A percentile compares a stretch with the other conserved stretches of the same genome.
These are phyloP conservation scores for Penicillium canariense DNA, from an alignment of 495 filamentous ascomycete species.

Conservation along the genomic window DNA sequence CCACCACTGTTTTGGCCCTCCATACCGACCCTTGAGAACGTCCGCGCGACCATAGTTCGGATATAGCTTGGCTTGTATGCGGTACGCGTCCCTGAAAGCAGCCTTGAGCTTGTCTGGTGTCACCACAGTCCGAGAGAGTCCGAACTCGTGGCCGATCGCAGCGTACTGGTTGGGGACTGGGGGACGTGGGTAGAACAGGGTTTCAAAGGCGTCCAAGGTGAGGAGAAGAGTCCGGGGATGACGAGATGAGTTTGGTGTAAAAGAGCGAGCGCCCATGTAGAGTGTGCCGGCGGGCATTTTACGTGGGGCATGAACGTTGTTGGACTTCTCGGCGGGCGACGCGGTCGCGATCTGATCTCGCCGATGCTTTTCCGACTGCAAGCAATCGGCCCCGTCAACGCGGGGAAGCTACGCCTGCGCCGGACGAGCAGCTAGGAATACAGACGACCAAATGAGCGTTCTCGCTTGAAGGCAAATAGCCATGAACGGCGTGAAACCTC, in stretches of 20 bases:
- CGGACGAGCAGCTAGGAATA: not conserved
- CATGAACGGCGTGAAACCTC: too few species aligned
- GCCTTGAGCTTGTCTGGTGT: slow-evolving; percentile 28
- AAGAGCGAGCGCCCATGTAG: not conserved
- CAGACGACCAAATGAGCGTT: too few species aligned
- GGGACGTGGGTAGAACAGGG: slow-evolving; percentile 62
- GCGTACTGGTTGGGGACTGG: slow-evolving; percentile 64
- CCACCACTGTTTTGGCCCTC: slow-evolving; percentile 67
- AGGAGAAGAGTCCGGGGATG: slow-evolving; percentile 51
- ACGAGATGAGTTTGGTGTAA: not conserved
- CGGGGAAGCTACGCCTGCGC: not conserved
- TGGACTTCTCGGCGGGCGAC: not conserved
- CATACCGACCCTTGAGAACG: slow-evolving; percentile 44
- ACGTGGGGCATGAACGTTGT: not conserved
- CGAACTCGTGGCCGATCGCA: slow-evolving; percentile 53
- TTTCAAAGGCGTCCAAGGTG: slow-evolving; percentile 77
- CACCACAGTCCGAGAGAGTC: slow-evolving; percentile 40
- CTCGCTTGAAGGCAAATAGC: too few species aligned
- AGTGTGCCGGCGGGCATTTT: slow-evolving; percentile 5
- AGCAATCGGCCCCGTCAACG: not conserved
- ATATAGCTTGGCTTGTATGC: slow-evolving; percentile 40
- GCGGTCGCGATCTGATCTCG: slow-evolving; percentile 7
- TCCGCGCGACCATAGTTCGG: slow-evolving; percentile 66
- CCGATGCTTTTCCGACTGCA: not conserved
- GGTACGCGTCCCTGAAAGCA: slow-evolving; percentile 52